Conservation (phyloP, 495 filamentous ascomycete genomes). For the Halenospora varia region DNA sequence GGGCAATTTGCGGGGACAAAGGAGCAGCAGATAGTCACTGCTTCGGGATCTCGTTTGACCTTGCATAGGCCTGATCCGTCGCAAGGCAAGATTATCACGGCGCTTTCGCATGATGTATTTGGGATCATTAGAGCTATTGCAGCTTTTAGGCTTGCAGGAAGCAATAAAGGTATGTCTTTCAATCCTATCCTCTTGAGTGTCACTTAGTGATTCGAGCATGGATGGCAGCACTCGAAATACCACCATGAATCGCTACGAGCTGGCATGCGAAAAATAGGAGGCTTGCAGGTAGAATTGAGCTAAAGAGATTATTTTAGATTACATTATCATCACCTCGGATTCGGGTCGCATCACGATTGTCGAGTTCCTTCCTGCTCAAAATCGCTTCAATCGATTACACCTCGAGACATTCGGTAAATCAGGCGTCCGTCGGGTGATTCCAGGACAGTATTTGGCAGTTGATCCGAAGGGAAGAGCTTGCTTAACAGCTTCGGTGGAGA, state of each 20-base stretch:
- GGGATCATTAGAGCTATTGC: constrained; percentile 87
- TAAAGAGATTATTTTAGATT: constrained; percentile 70
- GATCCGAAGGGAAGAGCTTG: constrained; percentile 96
- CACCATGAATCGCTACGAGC: constrained; percentile 18
- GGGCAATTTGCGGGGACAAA: constrained; percentile 93
- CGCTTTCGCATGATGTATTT: constrained; percentile 90
- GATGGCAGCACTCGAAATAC: constrained; percentile 21
- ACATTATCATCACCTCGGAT: constrained; percentile 92
- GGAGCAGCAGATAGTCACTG: constrained; percentile 95
- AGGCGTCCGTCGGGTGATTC: constrained; percentile 88
- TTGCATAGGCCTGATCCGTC: constrained; percentile 82
- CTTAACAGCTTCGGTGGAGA: constrained; percentile 89
- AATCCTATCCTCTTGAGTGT: constrained; percentile 46
- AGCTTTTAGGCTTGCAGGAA: constrained; percentile 86
- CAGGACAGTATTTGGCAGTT: constrained; percentile 89
- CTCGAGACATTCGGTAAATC: constrained; percentile 98
- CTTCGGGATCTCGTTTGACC: constrained; percentile 83
- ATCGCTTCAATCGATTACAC: constrained; percentile 84
- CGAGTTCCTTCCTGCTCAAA: constrained; percentile 84
- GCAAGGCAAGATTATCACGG: constrained; percentile 77
- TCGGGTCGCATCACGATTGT: constrained; percentile 92
- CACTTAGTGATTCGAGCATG: constrained; percentile 89
- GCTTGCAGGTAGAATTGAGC: constrained; percentile 38
- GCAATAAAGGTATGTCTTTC: constrained; percentile 84
- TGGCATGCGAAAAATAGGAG: constrained; percentile 21